A percentile compares a stretch with the other conserved stretches of the same genome.
phyloP scores from a whole-genome alignment of 768 basidiomycete genomes.

The Mycena sanguinolenta region DNA sequence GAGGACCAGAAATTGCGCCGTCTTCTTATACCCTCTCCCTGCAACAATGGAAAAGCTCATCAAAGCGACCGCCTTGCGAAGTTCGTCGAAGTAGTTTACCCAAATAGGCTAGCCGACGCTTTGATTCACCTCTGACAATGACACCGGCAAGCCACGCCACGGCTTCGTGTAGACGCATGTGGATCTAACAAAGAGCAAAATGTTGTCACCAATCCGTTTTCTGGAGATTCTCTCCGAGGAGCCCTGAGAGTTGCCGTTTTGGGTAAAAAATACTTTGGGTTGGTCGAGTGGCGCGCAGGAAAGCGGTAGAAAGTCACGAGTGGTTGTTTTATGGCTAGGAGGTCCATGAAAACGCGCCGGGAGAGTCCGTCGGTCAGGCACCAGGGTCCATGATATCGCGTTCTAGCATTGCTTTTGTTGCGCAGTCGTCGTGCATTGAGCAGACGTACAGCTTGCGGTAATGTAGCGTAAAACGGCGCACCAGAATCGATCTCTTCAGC shows the following conservation, averaged over 20 bases:
- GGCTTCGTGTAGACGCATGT: neutral
- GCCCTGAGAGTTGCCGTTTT: neutral
- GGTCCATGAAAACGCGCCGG: too few species aligned
- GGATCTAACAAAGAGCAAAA: neutral
- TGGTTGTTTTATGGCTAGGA: too few species aligned
- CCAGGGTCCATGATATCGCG: too few species aligned
- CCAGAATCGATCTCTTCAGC: too few species aligned
- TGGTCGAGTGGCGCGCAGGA: neutral
- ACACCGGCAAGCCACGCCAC: neutral
- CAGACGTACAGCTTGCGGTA: too few species aligned
- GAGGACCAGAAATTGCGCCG: neutral
- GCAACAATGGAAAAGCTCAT: neutral
- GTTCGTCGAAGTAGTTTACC: neutral
- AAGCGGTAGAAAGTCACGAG: neutral
- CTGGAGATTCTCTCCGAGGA: neutral
- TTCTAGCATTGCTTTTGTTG: too few species aligned
- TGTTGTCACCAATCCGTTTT: neutral
- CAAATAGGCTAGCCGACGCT: neutral
- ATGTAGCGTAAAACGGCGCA: too few species aligned
- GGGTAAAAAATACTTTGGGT: neutral
- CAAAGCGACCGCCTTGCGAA: neutral
- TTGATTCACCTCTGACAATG: neutral
- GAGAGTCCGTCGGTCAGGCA: too few species aligned
- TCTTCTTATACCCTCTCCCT: neutral
- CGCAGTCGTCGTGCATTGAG: too few species aligned